These are phyloP conservation scores for Vaccinium darrowii DNA, from an alignment of 148 eudicot species.

Conservation along the genomic window DNA sequence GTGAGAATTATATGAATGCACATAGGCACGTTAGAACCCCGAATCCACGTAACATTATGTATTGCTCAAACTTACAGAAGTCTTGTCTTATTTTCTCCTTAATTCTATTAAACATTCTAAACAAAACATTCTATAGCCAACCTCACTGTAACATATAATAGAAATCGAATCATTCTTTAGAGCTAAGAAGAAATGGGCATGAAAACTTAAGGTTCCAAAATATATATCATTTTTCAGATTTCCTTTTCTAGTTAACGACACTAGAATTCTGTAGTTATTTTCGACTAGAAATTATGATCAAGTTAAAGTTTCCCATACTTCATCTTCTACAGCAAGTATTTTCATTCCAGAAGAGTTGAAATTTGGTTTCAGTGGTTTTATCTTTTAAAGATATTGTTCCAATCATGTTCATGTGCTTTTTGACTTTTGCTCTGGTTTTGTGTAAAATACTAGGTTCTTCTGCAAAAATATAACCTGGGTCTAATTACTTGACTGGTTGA, in stretches of 20 bases:
- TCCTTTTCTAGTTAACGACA: neutral
- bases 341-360: neutral
- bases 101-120: neutral
- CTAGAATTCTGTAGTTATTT: neutral
- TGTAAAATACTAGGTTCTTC: neutral
- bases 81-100: neutral
- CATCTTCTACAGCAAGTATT: neutral
- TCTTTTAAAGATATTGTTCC: neutral
- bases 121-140: neutral
- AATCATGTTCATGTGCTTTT: neutral
- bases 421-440: neutral
- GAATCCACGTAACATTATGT: neutral
- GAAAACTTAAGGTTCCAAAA: neutral
- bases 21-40: neutral
- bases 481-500: slow-evolving; percentile 3
- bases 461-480: neutral
- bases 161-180: neutral
- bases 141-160: neutral
- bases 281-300: neutral
- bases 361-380: neutral
- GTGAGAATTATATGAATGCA: neutral
- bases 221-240: neutral
- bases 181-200: neutral
- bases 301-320: neutral
- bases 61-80: neutral